These are phyloP conservation scores for Melanopsichium pennsylvanicum DNA, from an alignment of 1,284 basidiomycete species.

Conservation along the genomic window DNA sequence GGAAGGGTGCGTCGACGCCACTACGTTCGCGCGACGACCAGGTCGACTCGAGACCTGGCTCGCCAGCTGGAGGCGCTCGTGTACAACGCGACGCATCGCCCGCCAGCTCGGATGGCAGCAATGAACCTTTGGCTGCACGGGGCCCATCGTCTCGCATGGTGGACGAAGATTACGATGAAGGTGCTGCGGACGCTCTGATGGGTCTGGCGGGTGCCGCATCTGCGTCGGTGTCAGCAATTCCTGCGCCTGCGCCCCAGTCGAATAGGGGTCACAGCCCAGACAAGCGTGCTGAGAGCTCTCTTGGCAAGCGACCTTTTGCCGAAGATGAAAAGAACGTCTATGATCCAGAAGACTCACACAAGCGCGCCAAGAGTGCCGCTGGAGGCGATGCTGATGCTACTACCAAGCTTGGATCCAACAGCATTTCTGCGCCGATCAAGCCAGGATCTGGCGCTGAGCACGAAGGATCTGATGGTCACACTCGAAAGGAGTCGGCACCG, in stretches of 20 bases:
- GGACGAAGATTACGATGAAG: slow-evolving; percentile 63
- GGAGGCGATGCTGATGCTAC: slow-evolving; percentile 5
- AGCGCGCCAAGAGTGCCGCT: slow-evolving; percentile 33
- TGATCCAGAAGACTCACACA: slow-evolving; percentile 31
- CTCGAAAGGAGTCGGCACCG: slow-evolving; percentile 3
- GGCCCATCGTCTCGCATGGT: slow-evolving; percentile 46
- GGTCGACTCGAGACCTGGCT: slow-evolving; percentile 18
- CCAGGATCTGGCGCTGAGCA: slow-evolving; percentile 1
- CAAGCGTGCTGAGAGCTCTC: slow-evolving; percentile 36
- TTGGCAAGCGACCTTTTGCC: slow-evolving; percentile 44
- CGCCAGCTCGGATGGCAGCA: slow-evolving; percentile 52
- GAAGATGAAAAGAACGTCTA: slow-evolving; percentile 19
- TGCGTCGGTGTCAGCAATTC: slow-evolving; percentile 19
- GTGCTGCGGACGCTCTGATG: slow-evolving; percentile 64
- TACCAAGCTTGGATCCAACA: background rate
- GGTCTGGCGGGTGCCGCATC: slow-evolving; percentile 63
- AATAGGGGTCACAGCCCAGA: slow-evolving; percentile 29
- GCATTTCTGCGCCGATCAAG: background rate
- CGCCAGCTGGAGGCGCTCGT: slow-evolving; percentile 14
- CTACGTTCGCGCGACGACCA: slow-evolving; percentile 26
- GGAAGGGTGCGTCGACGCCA: slow-evolving; percentile 24
- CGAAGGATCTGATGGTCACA: background rate
- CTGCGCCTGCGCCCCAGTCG: slow-evolving; percentile 4
- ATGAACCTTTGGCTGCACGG: slow-evolving; percentile 45
- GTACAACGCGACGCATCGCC: slow-evolving; percentile 36